phyloP scores from a whole-genome alignment of 192 early-diverging fungal genomes.

The Gryganskiella cystojenkinii region DNA sequence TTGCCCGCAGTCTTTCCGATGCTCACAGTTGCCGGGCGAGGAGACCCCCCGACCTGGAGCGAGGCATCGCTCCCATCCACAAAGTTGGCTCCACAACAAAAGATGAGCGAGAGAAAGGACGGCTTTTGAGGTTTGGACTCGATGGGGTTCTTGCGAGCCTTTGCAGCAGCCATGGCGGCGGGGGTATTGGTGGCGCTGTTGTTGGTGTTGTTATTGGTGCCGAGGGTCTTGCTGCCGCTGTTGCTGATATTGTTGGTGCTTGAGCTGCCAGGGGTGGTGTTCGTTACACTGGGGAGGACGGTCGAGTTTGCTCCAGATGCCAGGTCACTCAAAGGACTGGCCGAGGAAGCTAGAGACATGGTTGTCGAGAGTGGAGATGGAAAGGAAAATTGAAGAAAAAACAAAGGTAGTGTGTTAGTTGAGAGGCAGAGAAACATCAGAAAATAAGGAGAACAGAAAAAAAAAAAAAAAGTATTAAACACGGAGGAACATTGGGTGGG shows the following conservation, averaged over 20 bases:
- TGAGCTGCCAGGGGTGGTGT: slow-evolving; percentile 3
- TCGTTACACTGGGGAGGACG: slow-evolving; percentile 9
- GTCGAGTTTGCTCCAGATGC: slow-evolving; percentile 43
- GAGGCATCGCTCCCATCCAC: slow-evolving; percentile 38
- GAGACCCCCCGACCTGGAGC: slow-evolving; percentile 5
- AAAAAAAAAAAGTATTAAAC: background rate
- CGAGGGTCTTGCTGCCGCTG: background rate
- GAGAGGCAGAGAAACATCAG: background rate
- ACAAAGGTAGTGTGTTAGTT: background rate
- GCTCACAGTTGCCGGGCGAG: slow-evolving; percentile 32
- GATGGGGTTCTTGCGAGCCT: slow-evolving; percentile 31
- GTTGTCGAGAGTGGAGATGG: background rate
- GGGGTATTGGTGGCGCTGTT: slow-evolving; percentile 5
- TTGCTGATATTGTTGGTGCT: slow-evolving; percentile 12
- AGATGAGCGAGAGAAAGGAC: slow-evolving; percentile 38
- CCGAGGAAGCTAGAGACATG: slow-evolving; percentile 21
- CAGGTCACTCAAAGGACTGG: slow-evolving; percentile 41
- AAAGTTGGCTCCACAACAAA: slow-evolving; percentile 52
- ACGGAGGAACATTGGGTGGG: too few relatives aligned
- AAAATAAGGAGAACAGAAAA: background rate
- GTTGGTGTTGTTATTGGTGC: slow-evolving; percentile 5
- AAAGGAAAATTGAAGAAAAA: background rate
- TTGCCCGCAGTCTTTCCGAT: slow-evolving; percentile 39
- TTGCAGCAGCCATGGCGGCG: slow-evolving; percentile 13
- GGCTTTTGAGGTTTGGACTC: slow-evolving; percentile 42